Conservation (phyloP, 1,284 basidiomycete species). For the Cryptococcus sp. region DNA sequence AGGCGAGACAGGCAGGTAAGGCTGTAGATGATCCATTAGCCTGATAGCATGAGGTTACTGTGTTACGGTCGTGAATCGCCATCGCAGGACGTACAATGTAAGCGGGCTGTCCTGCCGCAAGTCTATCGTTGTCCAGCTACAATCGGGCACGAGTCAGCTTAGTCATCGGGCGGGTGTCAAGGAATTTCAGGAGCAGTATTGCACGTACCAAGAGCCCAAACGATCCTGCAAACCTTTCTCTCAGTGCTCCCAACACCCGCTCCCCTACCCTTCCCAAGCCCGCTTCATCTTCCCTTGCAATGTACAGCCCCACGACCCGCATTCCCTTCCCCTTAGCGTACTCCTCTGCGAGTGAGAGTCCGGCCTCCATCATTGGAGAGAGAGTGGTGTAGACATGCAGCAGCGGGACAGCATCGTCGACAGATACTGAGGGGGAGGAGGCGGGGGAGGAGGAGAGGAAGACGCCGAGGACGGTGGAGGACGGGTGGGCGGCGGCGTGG, state of each 20-base stretch:
- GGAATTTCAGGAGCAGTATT: neutral
- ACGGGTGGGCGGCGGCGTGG: constrained; percentile 43
- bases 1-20: neutral
- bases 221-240: constrained; percentile 14
- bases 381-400: constrained; percentile 48
- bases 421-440: constrained; percentile 3
- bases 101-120: constrained; percentile 27
- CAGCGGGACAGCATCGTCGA: constrained; percentile 46
- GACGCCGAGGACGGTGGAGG: constrained; percentile 45
- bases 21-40: neutral
- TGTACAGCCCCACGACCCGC: constrained; percentile 46
- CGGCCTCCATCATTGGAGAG: constrained; percentile 43
- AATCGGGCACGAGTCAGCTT: neutral
- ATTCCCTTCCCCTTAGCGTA: constrained; percentile 15
- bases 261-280: constrained; percentile 24
- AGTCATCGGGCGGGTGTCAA: neutral
- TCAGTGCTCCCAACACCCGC: constrained; percentile 19
- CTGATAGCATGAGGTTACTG: neutral
- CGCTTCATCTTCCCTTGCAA: constrained; percentile 28
- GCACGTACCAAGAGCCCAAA: constrained; percentile 38
- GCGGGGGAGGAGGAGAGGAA: constrained; percentile 31
- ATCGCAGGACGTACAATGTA: constrained; percentile 25
- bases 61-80: neutral
- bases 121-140: constrained; percentile 42
- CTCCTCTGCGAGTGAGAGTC: constrained; percentile 38